These are phyloP conservation scores for Cytidiella melzeri DNA, from an alignment of 768 basidiomycete genomes.

Conservation along the genomic window DNA sequence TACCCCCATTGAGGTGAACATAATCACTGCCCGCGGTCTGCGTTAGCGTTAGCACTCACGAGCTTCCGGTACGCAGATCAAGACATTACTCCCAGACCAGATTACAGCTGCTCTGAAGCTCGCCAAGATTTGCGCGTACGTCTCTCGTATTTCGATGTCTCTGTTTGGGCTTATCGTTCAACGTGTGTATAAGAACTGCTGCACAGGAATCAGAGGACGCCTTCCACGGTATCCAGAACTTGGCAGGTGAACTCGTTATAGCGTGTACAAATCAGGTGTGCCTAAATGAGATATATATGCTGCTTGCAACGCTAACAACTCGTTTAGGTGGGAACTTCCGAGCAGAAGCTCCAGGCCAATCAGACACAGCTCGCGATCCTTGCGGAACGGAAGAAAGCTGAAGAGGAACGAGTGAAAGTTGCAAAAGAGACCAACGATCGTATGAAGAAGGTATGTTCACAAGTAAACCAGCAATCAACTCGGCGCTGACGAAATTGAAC, in stretches of 20 bases:
- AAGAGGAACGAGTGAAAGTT: background rate
- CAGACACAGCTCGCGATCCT: background rate
- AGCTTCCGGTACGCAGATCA: background rate
- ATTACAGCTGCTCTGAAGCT: background rate
- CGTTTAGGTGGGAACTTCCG: constrained; percentile 1
- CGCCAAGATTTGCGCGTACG: constrained; percentile 2
- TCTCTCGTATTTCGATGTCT: too few species aligned
- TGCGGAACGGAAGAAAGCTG: background rate
- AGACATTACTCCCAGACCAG: background rate
- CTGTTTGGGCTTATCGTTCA: too few species aligned
- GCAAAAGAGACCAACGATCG: background rate
- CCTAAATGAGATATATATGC: too few species aligned
- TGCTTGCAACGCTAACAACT: too few species aligned
- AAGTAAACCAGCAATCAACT: too few species aligned
- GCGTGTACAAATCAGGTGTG: constrained; percentile 4
- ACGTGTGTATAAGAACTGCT: too few species aligned
- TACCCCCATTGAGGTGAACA: background rate
- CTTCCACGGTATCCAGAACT: background rate
- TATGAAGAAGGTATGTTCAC: constrained; percentile 1
- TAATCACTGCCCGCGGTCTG: too few species aligned
- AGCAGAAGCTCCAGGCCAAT: constrained; percentile 2
- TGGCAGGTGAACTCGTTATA: constrained; percentile 2
- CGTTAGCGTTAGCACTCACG: too few species aligned
- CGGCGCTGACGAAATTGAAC: too few species aligned
- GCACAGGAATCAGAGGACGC: background rate